These are phyloP conservation scores for Vigna reflexopilosa DNA, from an alignment of 306 rosid species.

Conservation along the genomic window DNA sequence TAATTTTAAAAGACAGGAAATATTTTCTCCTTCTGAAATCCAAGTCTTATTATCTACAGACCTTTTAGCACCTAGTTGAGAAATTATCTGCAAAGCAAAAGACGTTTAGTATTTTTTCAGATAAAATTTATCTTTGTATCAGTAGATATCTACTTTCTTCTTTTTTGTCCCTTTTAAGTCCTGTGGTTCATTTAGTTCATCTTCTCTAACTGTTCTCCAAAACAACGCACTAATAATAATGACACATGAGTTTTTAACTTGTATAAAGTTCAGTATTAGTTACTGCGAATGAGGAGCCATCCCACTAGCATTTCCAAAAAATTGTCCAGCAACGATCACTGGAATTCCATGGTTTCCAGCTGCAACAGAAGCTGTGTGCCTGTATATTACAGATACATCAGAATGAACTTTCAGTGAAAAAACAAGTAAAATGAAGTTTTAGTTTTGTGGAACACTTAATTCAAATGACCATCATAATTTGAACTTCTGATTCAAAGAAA, in stretches of 20 bases:
- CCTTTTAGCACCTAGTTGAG: slow-evolving; percentile 6
- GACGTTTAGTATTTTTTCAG: neutral
- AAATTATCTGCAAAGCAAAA: neutral
- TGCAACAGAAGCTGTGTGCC: slow-evolving; percentile 96
- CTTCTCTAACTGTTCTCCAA: neutral
- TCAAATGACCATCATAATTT: neutral
- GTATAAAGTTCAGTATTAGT: slow-evolving; percentile 46
- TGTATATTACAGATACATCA: slow-evolving; percentile 53
- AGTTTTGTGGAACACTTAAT: neutral
- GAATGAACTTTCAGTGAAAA: slow-evolving; percentile 28
- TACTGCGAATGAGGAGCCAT: slow-evolving; percentile 99
- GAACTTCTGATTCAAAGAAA: neutral
- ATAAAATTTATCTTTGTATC: neutral
- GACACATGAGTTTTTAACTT: slow-evolving; percentile 22
- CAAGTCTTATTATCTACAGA: neutral
- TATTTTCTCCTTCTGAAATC: neutral
- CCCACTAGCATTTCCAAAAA: slow-evolving; percentile 98
- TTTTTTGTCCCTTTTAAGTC: neutral
- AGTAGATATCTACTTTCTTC: neutral
- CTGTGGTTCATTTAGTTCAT: neutral
- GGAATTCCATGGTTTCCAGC: slow-evolving; percentile 98
- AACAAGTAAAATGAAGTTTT: slow-evolving; percentile 3
- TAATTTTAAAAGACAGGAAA: neutral
- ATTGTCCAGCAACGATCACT: slow-evolving; percentile 85
- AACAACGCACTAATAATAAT: neutral